Percentiles rank a stretch among this genome's conserved stretches.
phyloP scores from a whole-genome alignment of 2,329 filamentous ascomycete species.

The Penicillium hordei region DNA sequence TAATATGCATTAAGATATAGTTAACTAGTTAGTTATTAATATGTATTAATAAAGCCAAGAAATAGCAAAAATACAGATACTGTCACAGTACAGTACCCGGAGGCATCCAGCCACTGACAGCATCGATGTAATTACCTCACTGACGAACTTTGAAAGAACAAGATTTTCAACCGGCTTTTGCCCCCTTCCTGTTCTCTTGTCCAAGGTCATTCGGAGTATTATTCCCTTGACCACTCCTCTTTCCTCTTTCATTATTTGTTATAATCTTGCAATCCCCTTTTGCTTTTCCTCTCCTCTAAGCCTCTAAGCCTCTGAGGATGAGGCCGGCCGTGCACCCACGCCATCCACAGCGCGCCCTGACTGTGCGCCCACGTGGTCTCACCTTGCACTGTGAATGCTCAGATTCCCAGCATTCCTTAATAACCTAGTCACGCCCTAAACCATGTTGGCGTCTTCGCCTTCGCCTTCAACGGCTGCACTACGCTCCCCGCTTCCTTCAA shows the following conservation, averaged over 20 bases:
- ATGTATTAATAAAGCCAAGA: background rate
- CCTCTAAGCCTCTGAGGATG: conserved; percentile 24
- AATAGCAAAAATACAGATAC: background rate
- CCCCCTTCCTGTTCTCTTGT: background rate
- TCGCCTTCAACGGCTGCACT: conserved; percentile 42
- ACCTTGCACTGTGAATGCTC: conserved; percentile 28
- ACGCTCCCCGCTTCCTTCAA: conserved; percentile 29
- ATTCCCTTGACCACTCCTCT: background rate
- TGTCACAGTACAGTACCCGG: conserved; percentile 2
- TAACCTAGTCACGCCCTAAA: conserved; percentile 3
- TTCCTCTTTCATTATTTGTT: background rate
- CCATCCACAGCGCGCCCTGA: conserved; percentile 35
- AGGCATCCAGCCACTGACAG: conserved; percentile 1
- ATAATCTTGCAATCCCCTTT: background rate
- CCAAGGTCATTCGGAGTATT: conserved; percentile 2
- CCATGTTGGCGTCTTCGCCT: conserved; percentile 45
- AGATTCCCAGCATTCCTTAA: conserved; percentile 21
- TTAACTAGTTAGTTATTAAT: too few species aligned
- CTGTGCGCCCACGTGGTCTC: conserved; percentile 41
- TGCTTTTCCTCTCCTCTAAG: conserved; percentile 5
- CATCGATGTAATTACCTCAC: conserved; percentile 7
- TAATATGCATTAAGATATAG: background rate
- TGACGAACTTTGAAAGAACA: conserved; percentile 1
- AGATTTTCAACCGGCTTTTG: conserved; percentile 8
- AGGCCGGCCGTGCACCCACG: conserved; percentile 34